phyloP scores from a whole-genome alignment of 257 asterid species.

The Ilex asprella region DNA sequence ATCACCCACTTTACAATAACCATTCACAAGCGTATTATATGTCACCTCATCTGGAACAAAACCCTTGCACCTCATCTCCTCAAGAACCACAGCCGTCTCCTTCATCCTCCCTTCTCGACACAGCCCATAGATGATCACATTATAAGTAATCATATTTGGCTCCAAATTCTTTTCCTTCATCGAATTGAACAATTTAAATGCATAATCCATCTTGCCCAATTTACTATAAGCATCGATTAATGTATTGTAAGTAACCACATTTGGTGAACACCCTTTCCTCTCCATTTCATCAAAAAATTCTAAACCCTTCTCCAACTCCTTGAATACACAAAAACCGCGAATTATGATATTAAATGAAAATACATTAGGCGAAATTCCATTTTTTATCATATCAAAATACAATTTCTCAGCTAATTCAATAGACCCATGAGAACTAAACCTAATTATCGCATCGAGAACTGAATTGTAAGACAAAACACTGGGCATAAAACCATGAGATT shows the following conservation, averaged over 20 bases:
- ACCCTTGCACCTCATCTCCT: slow-evolving; percentile 55
- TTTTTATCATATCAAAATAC: slow-evolving; percentile 44
- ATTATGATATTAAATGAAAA: slow-evolving; percentile 73
- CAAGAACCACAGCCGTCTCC: slow-evolving; percentile 45
- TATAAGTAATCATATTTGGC: slow-evolving; percentile 67
- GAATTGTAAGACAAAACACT: slow-evolving; percentile 70
- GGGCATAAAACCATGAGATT: slow-evolving; percentile 68
- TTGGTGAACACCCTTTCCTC: slow-evolving; percentile 55
- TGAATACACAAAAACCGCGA: slow-evolving; percentile 54
- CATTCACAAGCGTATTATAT: slow-evolving; percentile 72
- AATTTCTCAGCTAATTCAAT: slow-evolving; percentile 38
- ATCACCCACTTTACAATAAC: slow-evolving; percentile 71
- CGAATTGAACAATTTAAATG: slow-evolving; percentile 31
- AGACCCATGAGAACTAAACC: slow-evolving; percentile 28
- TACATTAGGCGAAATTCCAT: slow-evolving; percentile 63
- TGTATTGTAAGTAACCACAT: slow-evolving; percentile 73
- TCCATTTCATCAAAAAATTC: slow-evolving; percentile 51
- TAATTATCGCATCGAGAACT: slow-evolving; percentile 54
- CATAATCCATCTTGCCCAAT: slow-evolving; percentile 38
- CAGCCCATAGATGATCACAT: slow-evolving; percentile 65
- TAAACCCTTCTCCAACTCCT: slow-evolving; percentile 45
- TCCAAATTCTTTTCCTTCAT: slow-evolving; percentile 58
- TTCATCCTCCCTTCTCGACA: slow-evolving; percentile 66
- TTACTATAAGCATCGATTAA: slow-evolving; percentile 64
- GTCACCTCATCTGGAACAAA: slow-evolving; percentile 73